phyloP scores from a whole-genome alignment of 768 basidiomycete species.

The Dacryopinax primogenitus region DNA sequence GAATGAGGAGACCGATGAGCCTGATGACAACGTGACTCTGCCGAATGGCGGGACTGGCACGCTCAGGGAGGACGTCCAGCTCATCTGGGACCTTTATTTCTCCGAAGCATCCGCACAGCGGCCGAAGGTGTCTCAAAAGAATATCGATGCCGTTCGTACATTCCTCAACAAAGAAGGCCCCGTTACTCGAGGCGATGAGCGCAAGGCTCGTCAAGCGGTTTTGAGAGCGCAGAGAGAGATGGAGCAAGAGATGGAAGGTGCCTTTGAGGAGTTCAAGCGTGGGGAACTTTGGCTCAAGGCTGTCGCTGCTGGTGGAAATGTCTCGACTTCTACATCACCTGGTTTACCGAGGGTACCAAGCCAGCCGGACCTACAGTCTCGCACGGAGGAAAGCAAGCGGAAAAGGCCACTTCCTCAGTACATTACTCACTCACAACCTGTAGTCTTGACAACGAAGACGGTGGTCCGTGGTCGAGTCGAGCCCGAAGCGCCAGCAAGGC shows the following conservation, averaged over 20 bases:
- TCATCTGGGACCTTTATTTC: conserved; percentile 85
- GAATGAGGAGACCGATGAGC: conserved; percentile 38
- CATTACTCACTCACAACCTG: not conserved
- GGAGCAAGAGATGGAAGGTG: conserved; percentile 79
- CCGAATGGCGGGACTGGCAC: conserved; percentile 36
- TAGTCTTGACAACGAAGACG: not conserved
- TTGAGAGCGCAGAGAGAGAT: conserved; percentile 76
- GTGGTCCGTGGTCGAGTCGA: not conserved
- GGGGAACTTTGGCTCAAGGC: conserved; percentile 91
- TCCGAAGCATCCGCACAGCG: conserved; percentile 29
- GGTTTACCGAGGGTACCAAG: not conserved
- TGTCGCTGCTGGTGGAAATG: conserved; percentile 35
- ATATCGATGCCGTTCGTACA: conserved; percentile 53
- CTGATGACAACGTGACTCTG: conserved; percentile 40
- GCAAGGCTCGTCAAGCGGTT: conserved; percentile 60
- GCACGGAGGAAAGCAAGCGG: not conserved
- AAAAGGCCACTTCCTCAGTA: not conserved
- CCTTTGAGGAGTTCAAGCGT: conserved; percentile 76
- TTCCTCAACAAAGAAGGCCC: conserved; percentile 42
- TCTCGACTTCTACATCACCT: not conserved
- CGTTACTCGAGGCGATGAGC: conserved; percentile 31
- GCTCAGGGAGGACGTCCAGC: conserved; percentile 71
- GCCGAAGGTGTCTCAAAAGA: conserved; percentile 54
- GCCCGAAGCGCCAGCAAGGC: not conserved
- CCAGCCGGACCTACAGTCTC: not conserved